Conservation (phyloP, 345 rosid species). For the Mallotus nudiflorus region DNA sequence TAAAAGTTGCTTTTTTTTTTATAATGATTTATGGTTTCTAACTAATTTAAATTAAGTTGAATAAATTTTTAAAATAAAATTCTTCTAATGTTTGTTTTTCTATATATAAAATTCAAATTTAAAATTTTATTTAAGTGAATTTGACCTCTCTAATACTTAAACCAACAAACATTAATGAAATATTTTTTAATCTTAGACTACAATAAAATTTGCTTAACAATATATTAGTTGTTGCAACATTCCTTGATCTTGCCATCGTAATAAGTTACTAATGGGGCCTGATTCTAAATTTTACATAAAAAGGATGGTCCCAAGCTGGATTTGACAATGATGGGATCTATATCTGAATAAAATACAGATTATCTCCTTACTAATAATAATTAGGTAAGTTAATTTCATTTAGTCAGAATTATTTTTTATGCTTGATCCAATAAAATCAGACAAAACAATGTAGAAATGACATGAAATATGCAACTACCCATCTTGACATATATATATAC, state of each 20-base stretch:
- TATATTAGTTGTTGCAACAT: neutral
- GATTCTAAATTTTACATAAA: neutral
- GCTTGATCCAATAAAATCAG: neutral
- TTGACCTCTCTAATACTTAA: neutral
- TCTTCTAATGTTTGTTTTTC: too few species aligned
- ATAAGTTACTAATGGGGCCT: neutral
- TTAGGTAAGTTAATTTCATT: neutral
- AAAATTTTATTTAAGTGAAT: too few species aligned
- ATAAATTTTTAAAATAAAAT: neutral
- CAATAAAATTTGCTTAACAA: neutral
- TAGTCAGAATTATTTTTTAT: neutral
- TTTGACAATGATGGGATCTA: slow-evolving; percentile 8
- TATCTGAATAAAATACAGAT: too few species aligned
- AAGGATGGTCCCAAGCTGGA: neutral
- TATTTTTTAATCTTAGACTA: neutral
- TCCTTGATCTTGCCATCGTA: too few species aligned
- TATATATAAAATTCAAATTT: too few species aligned
- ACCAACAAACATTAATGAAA: neutral
- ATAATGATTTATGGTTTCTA: neutral
- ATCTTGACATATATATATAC: too few species aligned
- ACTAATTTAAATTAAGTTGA: neutral
- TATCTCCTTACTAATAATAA: neutral
- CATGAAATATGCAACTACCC: too few species aligned
- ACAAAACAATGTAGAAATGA: too few species aligned
- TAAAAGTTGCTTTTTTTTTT: neutral